phyloP scores from a whole-genome alignment of 108 stramenopile species.

The Asterionellopsis glacialis region DNA sequence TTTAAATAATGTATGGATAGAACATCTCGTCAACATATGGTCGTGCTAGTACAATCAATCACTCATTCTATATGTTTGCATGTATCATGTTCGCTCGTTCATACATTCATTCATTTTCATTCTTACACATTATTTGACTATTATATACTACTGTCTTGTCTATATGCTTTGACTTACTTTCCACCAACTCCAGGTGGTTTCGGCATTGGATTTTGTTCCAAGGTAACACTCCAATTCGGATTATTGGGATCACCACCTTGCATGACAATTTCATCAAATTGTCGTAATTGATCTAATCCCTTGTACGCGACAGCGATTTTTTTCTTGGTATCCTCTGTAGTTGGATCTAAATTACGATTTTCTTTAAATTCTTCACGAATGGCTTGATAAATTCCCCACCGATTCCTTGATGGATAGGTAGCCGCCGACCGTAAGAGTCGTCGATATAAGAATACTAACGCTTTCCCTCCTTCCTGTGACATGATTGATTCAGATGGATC shows the following conservation, averaged over 20 bases:
- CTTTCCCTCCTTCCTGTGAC: neutral
- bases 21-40: too few relatives aligned
- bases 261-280: conserved; percentile 53
- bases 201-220: conserved; percentile 87
- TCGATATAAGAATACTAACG: conserved; percentile 61
- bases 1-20: too few relatives aligned
- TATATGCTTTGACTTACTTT: too few relatives aligned
- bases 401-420: conserved; percentile 74
- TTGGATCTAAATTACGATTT: conserved; percentile 40
- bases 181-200: conserved; percentile 44
- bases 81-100: too few relatives aligned
- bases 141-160: too few relatives aligned
- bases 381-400: conserved; percentile 61
- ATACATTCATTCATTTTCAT: too few relatives aligned
- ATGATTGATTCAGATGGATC: too few relatives aligned
- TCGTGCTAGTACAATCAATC: too few relatives aligned
- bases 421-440: conserved; percentile 62
- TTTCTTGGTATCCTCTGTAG: conserved; percentile 47
- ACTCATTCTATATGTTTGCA: too few relatives aligned
- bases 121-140: too few relatives aligned
- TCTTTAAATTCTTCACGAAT: conserved; percentile 78
- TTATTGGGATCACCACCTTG: conserved; percentile 36
- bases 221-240: conserved; percentile 65
- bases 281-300: conserved; percentile 66
- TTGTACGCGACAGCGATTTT: conserved; percentile 72